Base-by-base conservation (phyloP, 306 rosid species). In the Corylus heterophylla region DNA sequence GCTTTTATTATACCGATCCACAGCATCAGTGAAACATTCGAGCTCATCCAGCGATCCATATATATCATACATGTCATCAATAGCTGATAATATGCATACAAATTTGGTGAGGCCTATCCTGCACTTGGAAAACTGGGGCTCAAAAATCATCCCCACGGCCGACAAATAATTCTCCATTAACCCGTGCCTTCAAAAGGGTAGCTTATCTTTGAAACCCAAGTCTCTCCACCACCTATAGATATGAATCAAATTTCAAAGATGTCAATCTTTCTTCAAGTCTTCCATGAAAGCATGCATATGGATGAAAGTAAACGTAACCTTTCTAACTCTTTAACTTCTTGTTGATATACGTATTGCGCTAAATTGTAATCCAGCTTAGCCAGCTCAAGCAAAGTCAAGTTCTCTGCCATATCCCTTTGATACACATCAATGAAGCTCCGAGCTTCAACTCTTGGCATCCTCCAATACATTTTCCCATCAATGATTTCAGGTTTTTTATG, bases 41-140 rank as follows among this genome's bases (percentile, higher is more conserved):
- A 84, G 84, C 73, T 84, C 84, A 48, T 80, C 79, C 13, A 74
- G 52, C 16, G 73, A 80, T 74, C 84, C 87, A 64, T 76, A 80
- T 0, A 76, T 44, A 70, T 84, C 87, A 52, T 80, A 84, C 64
- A 72, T 72, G 61, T 84, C 87, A 47, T 84, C 84, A 11, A 84
- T 80, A 8, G 29, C 70, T 8, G 82, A 22, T 18, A 84, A 25
- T 51, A 80, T 80, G 82, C 87, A 84, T 11, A 84, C 76, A n/a
- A 80, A 84, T 17, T 84, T 84, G 12, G 82, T 80, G 16, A 84
- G 39, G 27, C 82, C 79, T 17, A 76, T 73, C 75, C 87, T 80
- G 74, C 84, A 84, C 27, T 80, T 66, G 22, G 87, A 84, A 35
- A 75, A 73, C 20, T 51, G 73, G 3, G 87, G 87, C 47, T 76